Conservation (phyloP, 805 yeast genomes). For the Jamesozyma spencerorum region DNA sequence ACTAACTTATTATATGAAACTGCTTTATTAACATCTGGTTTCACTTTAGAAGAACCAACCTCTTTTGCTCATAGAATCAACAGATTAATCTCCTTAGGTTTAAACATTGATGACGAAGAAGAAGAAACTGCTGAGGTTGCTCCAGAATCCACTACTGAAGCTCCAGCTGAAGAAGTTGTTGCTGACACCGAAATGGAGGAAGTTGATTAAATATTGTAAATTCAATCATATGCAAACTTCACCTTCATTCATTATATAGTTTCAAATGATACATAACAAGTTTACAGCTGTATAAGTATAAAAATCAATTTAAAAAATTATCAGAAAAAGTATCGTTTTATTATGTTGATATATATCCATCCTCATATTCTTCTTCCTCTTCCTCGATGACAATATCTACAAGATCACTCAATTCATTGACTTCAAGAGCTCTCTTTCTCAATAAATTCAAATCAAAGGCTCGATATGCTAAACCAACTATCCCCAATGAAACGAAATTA, state of each 20-base stretch:
- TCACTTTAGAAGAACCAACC: conserved; percentile 97
- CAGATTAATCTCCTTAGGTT: conserved; percentile 95
- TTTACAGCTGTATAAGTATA: conserved; percentile 3
- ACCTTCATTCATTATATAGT: background rate
- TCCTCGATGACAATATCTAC: background rate
- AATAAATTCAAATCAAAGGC: conserved; percentile 7
- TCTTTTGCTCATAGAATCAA: conserved; percentile 96
- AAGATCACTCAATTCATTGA: conserved; percentile 1
- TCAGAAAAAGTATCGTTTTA: background rate
- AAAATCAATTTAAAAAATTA: background rate
- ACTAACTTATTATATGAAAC: conserved; percentile 95
- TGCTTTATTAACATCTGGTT: conserved; percentile 96
- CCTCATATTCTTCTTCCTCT: background rate
- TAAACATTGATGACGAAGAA: conserved; percentile 91
- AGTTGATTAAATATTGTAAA: conserved; percentile 59
- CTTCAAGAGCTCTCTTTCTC: background rate
- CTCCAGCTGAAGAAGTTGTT: conserved; percentile 46
- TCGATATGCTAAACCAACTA: conserved; percentile 13
- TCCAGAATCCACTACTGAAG: conserved; percentile 28
- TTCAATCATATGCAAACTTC: background rate
- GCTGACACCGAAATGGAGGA: conserved; percentile 98
- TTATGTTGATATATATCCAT: background rate
- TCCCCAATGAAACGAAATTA: conserved; percentile 21
- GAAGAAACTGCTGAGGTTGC: conserved; percentile 46
- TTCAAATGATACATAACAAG: background rate